These are phyloP conservation scores for Fusarium nematophilum DNA, from an alignment of 2,329 filamentous ascomycete species.

Conservation along the genomic window DNA sequence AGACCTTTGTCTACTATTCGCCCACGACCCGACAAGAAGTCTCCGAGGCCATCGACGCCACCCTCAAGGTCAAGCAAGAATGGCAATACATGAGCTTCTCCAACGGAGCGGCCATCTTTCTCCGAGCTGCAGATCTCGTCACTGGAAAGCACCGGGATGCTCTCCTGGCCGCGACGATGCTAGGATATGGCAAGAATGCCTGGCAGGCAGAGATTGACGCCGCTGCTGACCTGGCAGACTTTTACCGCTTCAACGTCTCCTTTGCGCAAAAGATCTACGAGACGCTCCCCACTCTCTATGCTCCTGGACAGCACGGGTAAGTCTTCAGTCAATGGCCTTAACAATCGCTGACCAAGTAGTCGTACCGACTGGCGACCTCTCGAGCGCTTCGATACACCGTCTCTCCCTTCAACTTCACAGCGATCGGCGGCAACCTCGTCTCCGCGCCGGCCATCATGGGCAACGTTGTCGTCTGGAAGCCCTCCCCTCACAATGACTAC, in stretches of 20 bases:
- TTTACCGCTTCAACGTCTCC: conserved; percentile 91
- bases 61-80: conserved; percentile 73
- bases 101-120: conserved; percentile 89
- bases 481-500: conserved; percentile 82
- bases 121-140: conserved; percentile 92
- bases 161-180: conserved; percentile 92
- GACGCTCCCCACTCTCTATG: conserved; percentile 86
- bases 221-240: conserved; percentile 92
- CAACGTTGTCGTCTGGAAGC: conserved; percentile 96
- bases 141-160: conserved; percentile 93
- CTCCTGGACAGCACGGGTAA: conserved; percentile 71
- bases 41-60: conserved; percentile 7
- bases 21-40: conserved; percentile 12
- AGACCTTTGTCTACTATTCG: conserved; percentile 32
- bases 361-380: conserved; percentile 61
- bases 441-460: conserved; percentile 87
- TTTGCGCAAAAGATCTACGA: conserved; percentile 91
- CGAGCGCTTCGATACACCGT: conserved; percentile 96
- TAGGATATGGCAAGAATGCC: conserved; percentile 96
- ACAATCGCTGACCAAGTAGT: neutral
- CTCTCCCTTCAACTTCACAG: conserved; percentile 97
- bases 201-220: conserved; percentile 98
- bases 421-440: conserved; percentile 87
- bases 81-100: conserved; percentile 92
- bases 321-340: neutral